phyloP scores from a whole-genome alignment of 2,329 filamentous ascomycete genomes.

The Gremmenia infestans region DNA sequence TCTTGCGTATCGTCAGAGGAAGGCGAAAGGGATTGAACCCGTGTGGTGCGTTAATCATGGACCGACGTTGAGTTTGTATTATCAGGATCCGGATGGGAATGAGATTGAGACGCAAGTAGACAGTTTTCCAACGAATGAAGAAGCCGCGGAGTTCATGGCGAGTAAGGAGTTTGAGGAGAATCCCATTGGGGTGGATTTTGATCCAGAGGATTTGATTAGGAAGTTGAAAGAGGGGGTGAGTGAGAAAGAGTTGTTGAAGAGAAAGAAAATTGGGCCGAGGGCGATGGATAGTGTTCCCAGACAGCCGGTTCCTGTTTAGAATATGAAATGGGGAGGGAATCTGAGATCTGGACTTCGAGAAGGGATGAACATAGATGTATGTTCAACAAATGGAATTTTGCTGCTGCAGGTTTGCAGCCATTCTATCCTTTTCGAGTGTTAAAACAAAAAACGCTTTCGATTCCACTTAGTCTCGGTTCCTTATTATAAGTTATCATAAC shows the following conservation, averaged over 20 bases:
- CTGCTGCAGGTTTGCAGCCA: too few species aligned
- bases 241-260: slow-evolving; percentile 4
- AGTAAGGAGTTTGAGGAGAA: slow-evolving; percentile 36
- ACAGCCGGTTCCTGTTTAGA: neutral
- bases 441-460: too few species aligned
- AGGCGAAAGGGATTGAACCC: slow-evolving; percentile 35
- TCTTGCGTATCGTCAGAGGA: slow-evolving; percentile 35
- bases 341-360: too few species aligned
- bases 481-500: too few species aligned
- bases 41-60: slow-evolving; percentile 44
- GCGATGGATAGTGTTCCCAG: neutral
- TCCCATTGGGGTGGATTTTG: slow-evolving; percentile 40
- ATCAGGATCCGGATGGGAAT: slow-evolving; percentile 45
- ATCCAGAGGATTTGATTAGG: slow-evolving; percentile 36
- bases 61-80: slow-evolving; percentile 43
- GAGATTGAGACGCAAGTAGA: slow-evolving; percentile 43
- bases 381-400: too few species aligned
- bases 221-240: neutral
- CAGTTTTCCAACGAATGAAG: slow-evolving; percentile 36
- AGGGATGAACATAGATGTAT: too few species aligned
- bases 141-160: slow-evolving; percentile 38
- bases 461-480: too few species aligned
- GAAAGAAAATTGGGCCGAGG: neutral
- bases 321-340: neutral
- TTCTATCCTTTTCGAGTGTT: too few species aligned